These are phyloP conservation scores for Sporothrix brunneoviolacea DNA, from an alignment of 2,329 filamentous ascomycete species.

Conservation along the genomic window DNA sequence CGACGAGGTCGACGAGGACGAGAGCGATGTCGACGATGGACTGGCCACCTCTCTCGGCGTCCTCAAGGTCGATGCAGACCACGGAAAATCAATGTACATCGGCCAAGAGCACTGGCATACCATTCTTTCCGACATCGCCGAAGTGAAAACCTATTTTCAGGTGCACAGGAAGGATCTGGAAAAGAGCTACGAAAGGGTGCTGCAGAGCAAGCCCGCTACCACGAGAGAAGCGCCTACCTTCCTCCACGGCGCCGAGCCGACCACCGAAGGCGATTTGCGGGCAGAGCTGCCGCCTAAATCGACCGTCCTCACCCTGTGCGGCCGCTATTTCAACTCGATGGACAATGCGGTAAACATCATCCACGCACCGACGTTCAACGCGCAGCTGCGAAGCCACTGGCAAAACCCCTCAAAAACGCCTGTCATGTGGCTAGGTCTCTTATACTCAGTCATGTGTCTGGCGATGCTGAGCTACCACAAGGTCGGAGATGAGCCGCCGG, in stretches of 20 bases:
- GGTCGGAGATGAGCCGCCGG: slow-evolving; percentile 70
- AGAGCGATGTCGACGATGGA: slow-evolving; percentile 64
- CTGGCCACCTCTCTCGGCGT: slow-evolving; percentile 69
- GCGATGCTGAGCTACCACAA: slow-evolving; percentile 74
- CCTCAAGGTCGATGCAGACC: slow-evolving; percentile 71
- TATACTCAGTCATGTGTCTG: slow-evolving; percentile 70
- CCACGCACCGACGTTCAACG: slow-evolving; percentile 78
- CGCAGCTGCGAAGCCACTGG: slow-evolving; percentile 62
- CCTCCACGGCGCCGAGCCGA: slow-evolving; percentile 66
- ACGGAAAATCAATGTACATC: slow-evolving; percentile 72
- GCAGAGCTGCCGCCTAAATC: slow-evolving; percentile 73
- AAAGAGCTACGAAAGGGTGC: slow-evolving; percentile 69
- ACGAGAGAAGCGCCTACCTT: slow-evolving; percentile 65
- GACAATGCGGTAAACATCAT: slow-evolving; percentile 66
- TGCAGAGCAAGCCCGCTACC: slow-evolving; percentile 56
- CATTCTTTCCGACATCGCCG: slow-evolving; percentile 73
- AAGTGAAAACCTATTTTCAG: slow-evolving; percentile 86
- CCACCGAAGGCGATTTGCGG: slow-evolving; percentile 70
- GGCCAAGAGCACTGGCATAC: slow-evolving; percentile 81
- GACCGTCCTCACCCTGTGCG: slow-evolving; percentile 76
- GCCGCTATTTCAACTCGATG: slow-evolving; percentile 83
- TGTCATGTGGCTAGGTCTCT: slow-evolving; percentile 70
- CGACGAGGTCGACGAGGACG: slow-evolving; percentile 51
- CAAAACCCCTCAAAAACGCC: slow-evolving; percentile 64
- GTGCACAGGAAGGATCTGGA: slow-evolving; percentile 85